Evolutionary conservation across 345 rosid species (phyloP).

Genomic region (Psidium friedrichsthalianum): DNA sequence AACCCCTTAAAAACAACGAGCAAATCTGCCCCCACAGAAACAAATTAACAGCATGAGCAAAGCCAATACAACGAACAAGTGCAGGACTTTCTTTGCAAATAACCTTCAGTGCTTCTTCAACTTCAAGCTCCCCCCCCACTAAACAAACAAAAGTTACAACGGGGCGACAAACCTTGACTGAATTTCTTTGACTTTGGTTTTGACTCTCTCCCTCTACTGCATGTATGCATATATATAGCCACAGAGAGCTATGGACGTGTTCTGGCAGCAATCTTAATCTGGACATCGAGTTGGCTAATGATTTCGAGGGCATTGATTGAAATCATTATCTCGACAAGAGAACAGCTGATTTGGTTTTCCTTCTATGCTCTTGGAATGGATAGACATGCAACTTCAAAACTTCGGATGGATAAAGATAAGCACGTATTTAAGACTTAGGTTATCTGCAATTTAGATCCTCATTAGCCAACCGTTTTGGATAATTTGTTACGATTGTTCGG

Average conservation of each 20-base stretch:
- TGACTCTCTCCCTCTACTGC: neutral
- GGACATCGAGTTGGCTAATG: neutral
- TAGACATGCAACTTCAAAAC: neutral
- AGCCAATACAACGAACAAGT: neutral
- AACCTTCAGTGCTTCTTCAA: neutral
- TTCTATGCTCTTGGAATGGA: neutral
- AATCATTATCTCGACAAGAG: neutral
- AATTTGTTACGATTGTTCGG: too few relatives aligned
- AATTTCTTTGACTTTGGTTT: neutral
- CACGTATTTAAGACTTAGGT: neutral
- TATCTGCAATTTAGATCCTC: too few relatives aligned
- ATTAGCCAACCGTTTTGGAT: too few relatives aligned
- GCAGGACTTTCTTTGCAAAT: neutral
- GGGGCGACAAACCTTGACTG: neutral
- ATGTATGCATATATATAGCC: neutral
- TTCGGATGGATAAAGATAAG: neutral
- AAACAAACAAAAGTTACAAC: neutral
- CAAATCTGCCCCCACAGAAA: neutral
- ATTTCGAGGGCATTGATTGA: neutral
- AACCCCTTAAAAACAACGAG: neutral
- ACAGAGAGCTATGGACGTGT: neutral
- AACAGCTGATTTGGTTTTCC: neutral
- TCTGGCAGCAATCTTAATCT: neutral
- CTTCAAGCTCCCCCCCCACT: neutral
- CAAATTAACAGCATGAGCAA: neutral